These are phyloP conservation scores for Phragmites australis DNA, from an alignment of 176 grass and related monocot species.

Conservation along the genomic window DNA sequence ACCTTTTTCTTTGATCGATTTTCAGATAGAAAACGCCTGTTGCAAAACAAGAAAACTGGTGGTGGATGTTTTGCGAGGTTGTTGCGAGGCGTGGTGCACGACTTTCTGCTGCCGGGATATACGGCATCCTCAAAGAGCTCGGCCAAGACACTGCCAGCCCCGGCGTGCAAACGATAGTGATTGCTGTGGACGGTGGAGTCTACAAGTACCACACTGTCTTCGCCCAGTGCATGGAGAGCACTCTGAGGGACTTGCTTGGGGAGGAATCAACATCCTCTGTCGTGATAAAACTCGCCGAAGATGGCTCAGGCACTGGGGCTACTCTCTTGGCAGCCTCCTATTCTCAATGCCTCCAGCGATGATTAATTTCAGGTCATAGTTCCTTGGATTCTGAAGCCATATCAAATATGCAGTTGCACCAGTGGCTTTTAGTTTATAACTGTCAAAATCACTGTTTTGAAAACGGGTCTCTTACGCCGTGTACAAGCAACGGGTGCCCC, in stretches of 20 bases:
- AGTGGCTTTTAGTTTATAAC: not conserved
- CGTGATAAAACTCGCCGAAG: slow-evolving; percentile 41
- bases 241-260: slow-evolving; percentile 52
- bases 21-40: slow-evolving; percentile 45
- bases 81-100: slow-evolving; percentile 42
- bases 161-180: slow-evolving; percentile 40
- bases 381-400: too few species aligned
- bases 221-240: slow-evolving; percentile 45
- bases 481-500: too few species aligned
- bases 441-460: too few species aligned
- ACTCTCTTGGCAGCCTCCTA: slow-evolving; percentile 53
- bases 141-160: not conserved
- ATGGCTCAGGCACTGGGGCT: slow-evolving; percentile 56
- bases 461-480: too few species aligned
- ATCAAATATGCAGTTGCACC: not conserved
- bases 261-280: slow-evolving; percentile 36
- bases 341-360: slow-evolving; percentile 39
- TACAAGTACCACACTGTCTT: slow-evolving; percentile 57
- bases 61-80: slow-evolving; percentile 46
- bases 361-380: not conserved
- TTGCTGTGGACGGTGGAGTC: slow-evolving; percentile 59
- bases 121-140: slow-evolving; percentile 52
- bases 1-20: not conserved
- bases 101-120: slow-evolving; percentile 49
- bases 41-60: slow-evolving; percentile 48